Conservation (phyloP, 2,329 filamentous ascomycete species). For the Trichoderma sp. region DNA sequence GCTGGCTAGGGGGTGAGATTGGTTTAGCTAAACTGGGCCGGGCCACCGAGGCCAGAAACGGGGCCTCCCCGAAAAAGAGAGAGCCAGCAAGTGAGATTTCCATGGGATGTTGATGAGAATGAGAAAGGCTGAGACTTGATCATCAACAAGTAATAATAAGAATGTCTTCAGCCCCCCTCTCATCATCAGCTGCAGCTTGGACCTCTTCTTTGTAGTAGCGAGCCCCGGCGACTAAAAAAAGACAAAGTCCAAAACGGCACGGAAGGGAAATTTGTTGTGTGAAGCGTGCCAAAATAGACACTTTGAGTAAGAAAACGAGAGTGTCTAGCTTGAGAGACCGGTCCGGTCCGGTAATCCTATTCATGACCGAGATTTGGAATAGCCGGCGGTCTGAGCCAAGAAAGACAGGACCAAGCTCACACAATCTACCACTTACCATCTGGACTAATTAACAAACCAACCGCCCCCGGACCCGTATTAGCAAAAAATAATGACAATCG, state of each 20-base stretch:
- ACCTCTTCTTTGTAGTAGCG: neutral
- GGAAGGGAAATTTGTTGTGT: neutral
- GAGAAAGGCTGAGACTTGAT: neutral
- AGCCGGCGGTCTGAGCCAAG: conserved; percentile 1
- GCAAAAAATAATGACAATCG: neutral
- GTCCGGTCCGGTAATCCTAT: neutral
- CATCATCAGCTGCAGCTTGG: neutral
- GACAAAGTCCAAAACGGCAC: neutral
- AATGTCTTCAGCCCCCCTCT: neutral
- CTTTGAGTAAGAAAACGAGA: neutral
- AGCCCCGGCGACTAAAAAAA: neutral
- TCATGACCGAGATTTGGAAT: neutral
- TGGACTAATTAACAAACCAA: neutral
- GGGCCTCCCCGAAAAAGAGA: neutral
- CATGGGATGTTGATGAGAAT: neutral
- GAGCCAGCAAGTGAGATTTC: neutral
- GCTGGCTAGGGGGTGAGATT: neutral
- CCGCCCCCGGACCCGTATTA: neutral
- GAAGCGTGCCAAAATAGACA: neutral
- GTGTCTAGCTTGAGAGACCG: neutral
- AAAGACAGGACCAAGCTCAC: neutral
- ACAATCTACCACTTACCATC: neutral
- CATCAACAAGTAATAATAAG: neutral
- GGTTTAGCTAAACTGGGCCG: neutral
- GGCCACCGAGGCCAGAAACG: neutral